Percentiles rank a stretch among this genome's conserved stretches.
These are phyloP conservation scores for Baudoinia panamericana DNA, from an alignment of 495 filamentous ascomycete species.

Conservation along the genomic window DNA sequence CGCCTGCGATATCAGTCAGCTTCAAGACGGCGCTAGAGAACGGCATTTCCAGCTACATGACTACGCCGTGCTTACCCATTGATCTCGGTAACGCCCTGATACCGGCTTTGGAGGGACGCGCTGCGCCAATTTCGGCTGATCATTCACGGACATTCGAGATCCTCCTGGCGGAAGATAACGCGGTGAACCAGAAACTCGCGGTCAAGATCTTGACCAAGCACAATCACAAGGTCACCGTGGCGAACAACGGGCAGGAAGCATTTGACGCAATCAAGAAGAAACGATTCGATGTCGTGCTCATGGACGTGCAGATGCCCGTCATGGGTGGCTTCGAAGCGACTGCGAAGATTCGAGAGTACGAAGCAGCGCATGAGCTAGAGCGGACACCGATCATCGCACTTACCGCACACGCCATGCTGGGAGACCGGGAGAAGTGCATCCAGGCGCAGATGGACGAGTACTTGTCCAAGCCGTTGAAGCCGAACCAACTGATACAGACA, in stretches of 20 bases:
- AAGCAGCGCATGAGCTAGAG: slow-evolving; percentile 59
- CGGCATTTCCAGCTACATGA: slow-evolving; percentile 98
- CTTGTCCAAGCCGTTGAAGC: slow-evolving; percentile 91
- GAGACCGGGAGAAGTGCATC: slow-evolving; percentile 95
- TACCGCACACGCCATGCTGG: slow-evolving; percentile 97
- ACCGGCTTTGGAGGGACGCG: slow-evolving; percentile 88
- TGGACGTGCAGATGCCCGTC: slow-evolving; percentile 99
- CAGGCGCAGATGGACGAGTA: slow-evolving; percentile 99
- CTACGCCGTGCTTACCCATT: slow-evolving; percentile 85
- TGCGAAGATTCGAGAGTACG: slow-evolving; percentile 89
- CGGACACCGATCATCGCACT: slow-evolving; percentile 93
- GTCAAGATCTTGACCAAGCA: slow-evolving; percentile 98
- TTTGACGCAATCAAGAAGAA: slow-evolving; percentile 78
- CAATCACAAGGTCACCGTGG: slow-evolving; percentile 91
- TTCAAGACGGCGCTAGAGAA: slow-evolving; percentile 91
- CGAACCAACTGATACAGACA: slow-evolving; percentile 96
- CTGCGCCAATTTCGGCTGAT: slow-evolving; percentile 80
- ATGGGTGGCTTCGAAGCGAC: slow-evolving; percentile 99
- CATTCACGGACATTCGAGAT: slow-evolving; percentile 95
- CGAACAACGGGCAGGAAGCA: slow-evolving; percentile 87
- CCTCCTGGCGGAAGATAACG: slow-evolving; percentile 91
- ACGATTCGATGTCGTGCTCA: slow-evolving; percentile 90
- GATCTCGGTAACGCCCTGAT: slow-evolving; percentile 97
- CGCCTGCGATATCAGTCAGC: slow-evolving; percentile 80
- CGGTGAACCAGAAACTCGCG: slow-evolving; percentile 90